Conservation (phyloP, 768 basidiomycete genomes). For the Sporobolomyces roseus region DNA sequence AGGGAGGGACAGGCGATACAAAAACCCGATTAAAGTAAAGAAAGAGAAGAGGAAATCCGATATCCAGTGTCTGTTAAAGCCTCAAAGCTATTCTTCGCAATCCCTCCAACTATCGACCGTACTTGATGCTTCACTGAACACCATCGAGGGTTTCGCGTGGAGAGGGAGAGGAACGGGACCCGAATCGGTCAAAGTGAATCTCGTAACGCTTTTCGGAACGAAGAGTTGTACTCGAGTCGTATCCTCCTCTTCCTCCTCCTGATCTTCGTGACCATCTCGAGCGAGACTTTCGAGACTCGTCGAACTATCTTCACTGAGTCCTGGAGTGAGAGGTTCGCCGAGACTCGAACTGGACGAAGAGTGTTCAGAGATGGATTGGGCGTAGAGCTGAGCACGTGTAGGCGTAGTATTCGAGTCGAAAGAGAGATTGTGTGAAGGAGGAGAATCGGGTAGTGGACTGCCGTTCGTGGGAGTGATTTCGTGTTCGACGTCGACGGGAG, state of each 20-base stretch:
- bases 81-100: neutral
- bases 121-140: conserved; percentile 3
- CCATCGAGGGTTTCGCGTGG: conserved; percentile 1
- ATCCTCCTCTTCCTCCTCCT: neutral
- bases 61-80: neutral
- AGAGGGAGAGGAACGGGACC: neutral
- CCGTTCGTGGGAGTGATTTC: neutral
- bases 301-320: conserved; percentile 21
- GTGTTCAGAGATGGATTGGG: no score
- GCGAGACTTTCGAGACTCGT: conserved; percentile 20
- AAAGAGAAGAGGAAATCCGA: neutral
- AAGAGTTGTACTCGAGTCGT: neutral
- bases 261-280: neutral
- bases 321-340: conserved; percentile 3
- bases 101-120: conserved; percentile 25
- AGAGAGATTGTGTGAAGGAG: neutral
- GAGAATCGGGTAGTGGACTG: neutral
- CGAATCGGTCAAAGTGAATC: neutral
- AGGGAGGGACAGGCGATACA: neutral
- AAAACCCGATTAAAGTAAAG: neutral
- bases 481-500: neutral
- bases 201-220: neutral
- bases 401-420: neutral
- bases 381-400: no score
- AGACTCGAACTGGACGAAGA: conserved; percentile 4